phyloP scores from a whole-genome alignment of 2,329 filamentous ascomycete species.

The Sporothrix variecibatus region DNA sequence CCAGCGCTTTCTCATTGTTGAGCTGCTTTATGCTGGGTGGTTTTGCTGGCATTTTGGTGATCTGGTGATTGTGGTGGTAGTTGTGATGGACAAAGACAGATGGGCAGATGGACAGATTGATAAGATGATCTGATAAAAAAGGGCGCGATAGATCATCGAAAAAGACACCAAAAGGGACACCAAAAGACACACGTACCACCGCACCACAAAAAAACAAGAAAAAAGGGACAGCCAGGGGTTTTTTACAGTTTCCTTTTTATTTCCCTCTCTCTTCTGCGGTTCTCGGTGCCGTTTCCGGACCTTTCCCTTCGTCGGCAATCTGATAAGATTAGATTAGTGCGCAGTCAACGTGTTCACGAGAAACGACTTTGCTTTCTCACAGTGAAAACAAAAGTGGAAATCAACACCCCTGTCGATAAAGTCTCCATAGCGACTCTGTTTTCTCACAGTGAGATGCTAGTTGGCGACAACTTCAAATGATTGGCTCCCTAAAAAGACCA shows the following conservation, averaged over 20 bases:
- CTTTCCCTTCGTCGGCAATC: neutral
- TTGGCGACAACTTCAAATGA: neutral
- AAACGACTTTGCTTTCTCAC: neutral
- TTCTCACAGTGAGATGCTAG: neutral
- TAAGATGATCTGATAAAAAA: constrained; percentile 18
- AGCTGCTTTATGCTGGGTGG: constrained; percentile 25
- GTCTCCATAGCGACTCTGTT: neutral
- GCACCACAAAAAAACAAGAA: neutral
- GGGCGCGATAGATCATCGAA: neutral
- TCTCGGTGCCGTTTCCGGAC: neutral
- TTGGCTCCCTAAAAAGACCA: neutral
- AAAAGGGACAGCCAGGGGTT: neutral
- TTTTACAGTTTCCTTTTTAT: neutral
- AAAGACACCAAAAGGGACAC: neutral
- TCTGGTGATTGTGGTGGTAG: neutral
- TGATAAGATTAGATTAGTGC: constrained; percentile 3
- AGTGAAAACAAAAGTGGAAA: neutral
- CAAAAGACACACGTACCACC: no score
- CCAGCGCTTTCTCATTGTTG: constrained; percentile 25
- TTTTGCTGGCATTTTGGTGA: neutral
- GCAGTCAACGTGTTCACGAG: neutral
- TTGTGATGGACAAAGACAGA: neutral
- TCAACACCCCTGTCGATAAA: neutral
- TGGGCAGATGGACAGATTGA: neutral
- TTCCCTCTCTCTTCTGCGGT: neutral